Conservation (phyloP, 306 rosid species). For the Cucumis melo region DNA sequence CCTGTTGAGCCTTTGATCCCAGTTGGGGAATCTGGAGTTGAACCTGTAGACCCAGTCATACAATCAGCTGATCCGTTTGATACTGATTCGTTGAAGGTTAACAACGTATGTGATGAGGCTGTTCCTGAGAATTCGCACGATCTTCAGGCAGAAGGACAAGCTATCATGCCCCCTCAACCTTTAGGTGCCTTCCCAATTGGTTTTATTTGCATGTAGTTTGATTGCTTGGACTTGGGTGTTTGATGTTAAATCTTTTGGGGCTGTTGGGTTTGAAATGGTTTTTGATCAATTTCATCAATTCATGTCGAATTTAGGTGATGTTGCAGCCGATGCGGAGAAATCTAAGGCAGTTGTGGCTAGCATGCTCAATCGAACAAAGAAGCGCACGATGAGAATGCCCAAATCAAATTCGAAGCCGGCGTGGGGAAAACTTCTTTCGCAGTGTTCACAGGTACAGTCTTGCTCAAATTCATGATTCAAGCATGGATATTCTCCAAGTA, state of each 20-base stretch:
- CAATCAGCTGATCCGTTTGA: constrained; percentile 62
- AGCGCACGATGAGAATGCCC: constrained; percentile 28
- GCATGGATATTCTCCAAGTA: not conserved
- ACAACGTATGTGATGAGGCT: constrained; percentile 31
- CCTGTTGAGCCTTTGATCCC: constrained; percentile 35
- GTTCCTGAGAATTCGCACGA: constrained; percentile 33
- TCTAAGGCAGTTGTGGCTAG: constrained; percentile 19
- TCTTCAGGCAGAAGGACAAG: constrained; percentile 31
- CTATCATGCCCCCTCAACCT: constrained; percentile 40
- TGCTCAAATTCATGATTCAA: constrained; percentile 3
- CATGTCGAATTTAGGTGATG: constrained; percentile 26
- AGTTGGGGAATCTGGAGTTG: constrained; percentile 51
- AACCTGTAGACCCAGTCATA: constrained; percentile 35
- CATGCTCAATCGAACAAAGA: constrained; percentile 32
- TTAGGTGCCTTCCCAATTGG: constrained; percentile 23
- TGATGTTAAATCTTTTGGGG: constrained; percentile 12
- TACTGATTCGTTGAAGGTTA: constrained; percentile 38
- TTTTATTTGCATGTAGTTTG: not conserved
- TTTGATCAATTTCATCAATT: not conserved
- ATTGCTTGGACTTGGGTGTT: constrained; percentile 5
- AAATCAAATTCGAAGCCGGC: constrained; percentile 30
- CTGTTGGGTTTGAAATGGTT: constrained; percentile 14
- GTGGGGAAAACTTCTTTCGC: constrained; percentile 93
- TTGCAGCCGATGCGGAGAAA: constrained; percentile 33
- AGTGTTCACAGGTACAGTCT: constrained; percentile 62